These are phyloP conservation scores for Backusella liffmaniae DNA, from an alignment of 192 early-diverging fungal genomes.

Conservation along the genomic window DNA sequence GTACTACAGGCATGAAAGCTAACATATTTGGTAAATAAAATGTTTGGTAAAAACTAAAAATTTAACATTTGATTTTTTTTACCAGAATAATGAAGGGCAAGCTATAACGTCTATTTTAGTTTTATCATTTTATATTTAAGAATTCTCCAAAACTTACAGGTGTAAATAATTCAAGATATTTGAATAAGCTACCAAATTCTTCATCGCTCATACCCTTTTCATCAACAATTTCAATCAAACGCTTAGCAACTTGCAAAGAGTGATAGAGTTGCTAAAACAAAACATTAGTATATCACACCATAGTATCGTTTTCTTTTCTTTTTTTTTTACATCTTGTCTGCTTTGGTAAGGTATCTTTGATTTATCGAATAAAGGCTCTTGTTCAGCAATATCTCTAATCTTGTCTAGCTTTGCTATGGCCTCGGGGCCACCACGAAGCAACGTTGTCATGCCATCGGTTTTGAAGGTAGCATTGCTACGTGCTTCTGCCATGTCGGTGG, in stretches of 20 bases:
- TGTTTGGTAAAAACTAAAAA: conserved; percentile 14
- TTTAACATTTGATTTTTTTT: neutral
- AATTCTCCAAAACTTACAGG: conserved; percentile 22
- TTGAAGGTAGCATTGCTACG: conserved; percentile 70
- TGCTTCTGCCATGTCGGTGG: conserved; percentile 57
- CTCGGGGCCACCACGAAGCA: conserved; percentile 63
- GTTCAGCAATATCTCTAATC: conserved; percentile 42
- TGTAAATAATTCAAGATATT: conserved; percentile 44
- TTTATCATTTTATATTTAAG: neutral
- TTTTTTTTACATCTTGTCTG: conserved; percentile 37
- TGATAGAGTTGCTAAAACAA: conserved; percentile 19
- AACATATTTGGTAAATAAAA: conserved; percentile 28
- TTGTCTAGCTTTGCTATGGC: conserved; percentile 38
- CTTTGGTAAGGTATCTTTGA: conserved; percentile 33
- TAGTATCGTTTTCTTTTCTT: conserved; percentile 14
- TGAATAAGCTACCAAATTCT: conserved; percentile 24
- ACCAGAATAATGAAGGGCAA: conserved; percentile 38
- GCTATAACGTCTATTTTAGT: neutral
- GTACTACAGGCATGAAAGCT: conserved; percentile 78
- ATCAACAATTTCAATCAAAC: conserved; percentile 30
- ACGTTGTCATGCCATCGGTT: conserved; percentile 69
- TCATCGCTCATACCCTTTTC: conserved; percentile 37
- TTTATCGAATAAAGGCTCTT: conserved; percentile 57
- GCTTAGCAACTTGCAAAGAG: conserved; percentile 16
- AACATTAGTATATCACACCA: neutral